Evolutionary conservation across 163 green algal species (phyloP), one percentile per base, ranked within the genome.

Genomic region (Coccomyxa subellipsoidea): DNA sequence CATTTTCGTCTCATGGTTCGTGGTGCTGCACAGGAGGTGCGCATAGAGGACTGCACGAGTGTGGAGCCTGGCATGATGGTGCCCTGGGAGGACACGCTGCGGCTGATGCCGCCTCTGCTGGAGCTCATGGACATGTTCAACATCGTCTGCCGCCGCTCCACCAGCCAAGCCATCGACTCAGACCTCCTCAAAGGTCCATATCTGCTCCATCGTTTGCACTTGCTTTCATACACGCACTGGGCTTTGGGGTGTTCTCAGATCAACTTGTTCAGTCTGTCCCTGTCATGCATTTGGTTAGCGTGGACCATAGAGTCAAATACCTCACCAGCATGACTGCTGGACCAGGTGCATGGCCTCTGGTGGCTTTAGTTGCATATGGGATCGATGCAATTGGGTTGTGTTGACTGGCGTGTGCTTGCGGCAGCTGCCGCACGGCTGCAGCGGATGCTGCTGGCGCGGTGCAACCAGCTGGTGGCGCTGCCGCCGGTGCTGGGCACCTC

Each of bases 111-210:
- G 18, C 66, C 66, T 5, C 66, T 73, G 66, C 66, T 73, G 29
- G 66, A 73, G 66, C 66, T 73, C 29, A 34, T 34, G 29, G 66
- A 73, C 66, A 73, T 73, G 66, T 73, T 73, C 66, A 73, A 73
- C 66, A 73, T 73, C 8, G n/a, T 73, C 66, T 34, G 27, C 29
- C 66, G 66, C 66, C 66, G 66, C 66, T 73, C 29, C 5, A 4
- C 2, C 29, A 73, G n/a, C 66, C 32, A 0, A 18, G 29, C 21
- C 66, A 23, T 23, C 27, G 66, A 73, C 66, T 34, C 66, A 3
- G 66, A 73, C 66, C 66, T 73, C 66, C 29, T 73, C 66, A 32
- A 34, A 73, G 66, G 66, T 73, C 2, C 66, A 34, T 1, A 32
- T 36, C 66, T 66, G 47, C 47, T 18, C 12, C 47, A 66, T n/a